Base-by-base conservation (phyloP, 805 yeast genomes). In the Kodamaea leandrae region DNA sequence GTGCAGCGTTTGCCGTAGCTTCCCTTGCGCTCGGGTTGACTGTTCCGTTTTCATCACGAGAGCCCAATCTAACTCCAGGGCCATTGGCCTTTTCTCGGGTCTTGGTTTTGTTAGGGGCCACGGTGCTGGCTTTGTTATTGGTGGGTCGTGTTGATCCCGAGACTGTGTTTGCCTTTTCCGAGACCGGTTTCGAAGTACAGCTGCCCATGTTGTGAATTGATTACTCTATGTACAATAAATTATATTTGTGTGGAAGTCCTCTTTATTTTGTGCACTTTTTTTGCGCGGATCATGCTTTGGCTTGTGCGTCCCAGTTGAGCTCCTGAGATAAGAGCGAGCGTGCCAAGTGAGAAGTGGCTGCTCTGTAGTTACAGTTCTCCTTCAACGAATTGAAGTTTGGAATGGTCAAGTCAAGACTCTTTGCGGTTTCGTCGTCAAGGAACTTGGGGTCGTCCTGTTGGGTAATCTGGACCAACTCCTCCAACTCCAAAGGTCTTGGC, bases 1-100 rank as follows among this genome's bases (percentile, higher is more conserved):
- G 68, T 2, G 74, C 74, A 5, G 75, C 75, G 30, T 45, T 49
- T 4, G 72, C 74, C 2, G 61, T 69, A 2, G 72, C 72, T 15
- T 52, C 61, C 36, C 48, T 53, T 14, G 63, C 49, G 15, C 47
- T 39, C 27, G 35, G 32, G 16, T 37, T 8, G 15, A 4, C 13
- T 28, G 35, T 10, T 7, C 26, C 33, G 12, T 17, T 35, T 29
- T 23, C 43, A 4, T 21, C 35, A n/a, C 19, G 17, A 2, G 43
- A 40, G 6, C 38, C 40, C 19, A 28, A 27, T 24, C 32, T 14
- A 24, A 32, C 52, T 41, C 15, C 58, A 24, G 12, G 19, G 3
- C 32, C 21, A 18, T n/a, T 38, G 24, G 37, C 42, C 21, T 29
- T 21, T 2, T n/a, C 28, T 14, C n/a, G n/a, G 3, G 38, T 25